Evolutionary conservation across 2,329 filamentous ascomycete genomes (phyloP).

Genomic region (Podosphaera fusca): DNA sequence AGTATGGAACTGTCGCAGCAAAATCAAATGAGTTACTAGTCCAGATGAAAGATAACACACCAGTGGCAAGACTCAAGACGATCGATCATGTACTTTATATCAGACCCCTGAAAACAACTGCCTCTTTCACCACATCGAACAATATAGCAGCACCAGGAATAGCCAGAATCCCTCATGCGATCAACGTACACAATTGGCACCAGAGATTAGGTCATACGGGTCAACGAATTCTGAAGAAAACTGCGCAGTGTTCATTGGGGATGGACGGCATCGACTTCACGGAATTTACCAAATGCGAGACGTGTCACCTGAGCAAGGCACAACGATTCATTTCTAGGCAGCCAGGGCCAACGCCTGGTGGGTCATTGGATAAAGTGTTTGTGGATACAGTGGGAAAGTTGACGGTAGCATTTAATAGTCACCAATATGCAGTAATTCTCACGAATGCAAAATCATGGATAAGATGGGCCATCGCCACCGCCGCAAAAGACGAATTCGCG

Average conservation of each 20-base stretch:
- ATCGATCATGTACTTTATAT: not conserved
- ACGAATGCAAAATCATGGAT: not conserved
- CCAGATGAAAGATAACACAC: not conserved
- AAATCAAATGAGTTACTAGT: not conserved
- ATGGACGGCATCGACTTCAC: too few relatives aligned
- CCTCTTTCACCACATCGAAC: not conserved
- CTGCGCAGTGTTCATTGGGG: too few relatives aligned
- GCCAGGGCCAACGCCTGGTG: too few relatives aligned
- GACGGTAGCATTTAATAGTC: too few relatives aligned
- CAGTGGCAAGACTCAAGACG: not conserved
- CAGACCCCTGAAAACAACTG: not conserved
- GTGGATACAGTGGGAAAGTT: too few relatives aligned
- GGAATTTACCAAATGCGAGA: too few relatives aligned
- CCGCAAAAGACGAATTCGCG: not conserved
- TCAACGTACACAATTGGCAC: not conserved
- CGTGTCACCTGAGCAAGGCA: too few relatives aligned
- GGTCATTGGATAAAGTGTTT: too few relatives aligned
- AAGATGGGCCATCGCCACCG: not conserved
- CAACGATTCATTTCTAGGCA: too few relatives aligned
- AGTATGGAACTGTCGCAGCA: not conserved
- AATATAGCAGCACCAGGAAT: not conserved
- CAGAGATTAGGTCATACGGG: not conserved
- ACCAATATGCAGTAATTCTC: too few relatives aligned
- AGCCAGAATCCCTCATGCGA: not conserved
- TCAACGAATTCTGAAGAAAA: not conserved